phyloP scores from a whole-genome alignment of 1,139 yeast genomes.

The Taiozyma sp. region DNA sequence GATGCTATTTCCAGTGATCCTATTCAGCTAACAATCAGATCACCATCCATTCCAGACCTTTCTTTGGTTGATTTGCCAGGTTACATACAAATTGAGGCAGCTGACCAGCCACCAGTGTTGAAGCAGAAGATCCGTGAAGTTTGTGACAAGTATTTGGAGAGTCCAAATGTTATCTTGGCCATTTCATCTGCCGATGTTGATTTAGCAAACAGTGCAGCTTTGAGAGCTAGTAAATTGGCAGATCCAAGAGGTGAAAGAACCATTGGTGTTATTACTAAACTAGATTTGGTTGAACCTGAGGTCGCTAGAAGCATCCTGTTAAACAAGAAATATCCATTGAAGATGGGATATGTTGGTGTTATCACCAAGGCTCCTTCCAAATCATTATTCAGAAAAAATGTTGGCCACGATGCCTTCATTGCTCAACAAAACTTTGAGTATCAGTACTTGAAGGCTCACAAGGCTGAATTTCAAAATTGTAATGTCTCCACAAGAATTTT shows the following conservation, averaged over 20 bases:
- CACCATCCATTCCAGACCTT: slow-evolving; percentile 90
- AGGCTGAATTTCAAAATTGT: slow-evolving; percentile 55
- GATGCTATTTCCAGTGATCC: slow-evolving; percentile 91
- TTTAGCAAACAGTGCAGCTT: slow-evolving; percentile 91
- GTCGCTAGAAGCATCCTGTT: slow-evolving; percentile 63
- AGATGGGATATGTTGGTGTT: slow-evolving; percentile 97
- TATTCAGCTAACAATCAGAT: slow-evolving; percentile 81
- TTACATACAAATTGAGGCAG: slow-evolving; percentile 93
- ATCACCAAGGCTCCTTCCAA: slow-evolving; percentile 68
- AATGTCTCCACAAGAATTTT: slow-evolving; percentile 73
- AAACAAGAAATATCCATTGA: slow-evolving; percentile 81
- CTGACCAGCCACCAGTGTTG: slow-evolving; percentile 86
- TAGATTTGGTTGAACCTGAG: slow-evolving; percentile 81
- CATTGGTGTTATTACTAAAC: slow-evolving; percentile 89
- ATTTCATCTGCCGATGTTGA: slow-evolving; percentile 98
- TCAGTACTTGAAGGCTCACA: slow-evolving; percentile 52
- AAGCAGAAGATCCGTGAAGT: slow-evolving; percentile 73
- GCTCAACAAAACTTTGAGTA: slow-evolving; percentile 66
- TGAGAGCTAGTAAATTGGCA: slow-evolving; percentile 85
- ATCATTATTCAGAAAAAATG: slow-evolving; percentile 28
- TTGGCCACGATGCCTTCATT: slow-evolving; percentile 38
- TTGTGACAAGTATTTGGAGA: slow-evolving; percentile 80
- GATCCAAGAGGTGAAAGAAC: slow-evolving; percentile 96
- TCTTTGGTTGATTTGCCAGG: slow-evolving; percentile 96
- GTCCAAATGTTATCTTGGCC: slow-evolving; percentile 91